phyloP scores from a whole-genome alignment of 768 basidiomycete species.

The Udeniomyces megalosporus region DNA sequence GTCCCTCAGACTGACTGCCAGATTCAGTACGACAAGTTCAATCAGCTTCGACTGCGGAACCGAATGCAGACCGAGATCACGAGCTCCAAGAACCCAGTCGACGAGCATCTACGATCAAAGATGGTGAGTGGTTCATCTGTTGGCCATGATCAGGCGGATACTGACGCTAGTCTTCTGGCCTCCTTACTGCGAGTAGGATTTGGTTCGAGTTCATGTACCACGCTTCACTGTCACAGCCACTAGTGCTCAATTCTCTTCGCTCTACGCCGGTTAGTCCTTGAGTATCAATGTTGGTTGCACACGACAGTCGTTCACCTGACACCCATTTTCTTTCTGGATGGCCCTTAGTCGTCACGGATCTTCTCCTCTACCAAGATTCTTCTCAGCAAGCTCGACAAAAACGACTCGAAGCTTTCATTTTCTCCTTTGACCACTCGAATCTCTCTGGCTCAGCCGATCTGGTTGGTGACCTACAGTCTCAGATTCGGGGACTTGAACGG shows the following conservation, averaged over 20 bases:
- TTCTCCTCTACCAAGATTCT: constrained; percentile 79
- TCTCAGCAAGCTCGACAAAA: constrained; percentile 21
- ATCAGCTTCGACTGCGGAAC: constrained; percentile 67
- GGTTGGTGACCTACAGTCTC: constrained; percentile 41
- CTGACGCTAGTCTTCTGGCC: constrained; percentile 4
- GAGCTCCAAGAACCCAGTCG: constrained; percentile 20
- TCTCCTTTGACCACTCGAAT: constrained; percentile 16
- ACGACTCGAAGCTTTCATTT: constrained; percentile 10
- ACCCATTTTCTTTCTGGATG: too few species aligned
- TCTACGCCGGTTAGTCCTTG: background rate
- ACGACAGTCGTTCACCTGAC: too few species aligned
- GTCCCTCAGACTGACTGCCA: constrained; percentile 75
- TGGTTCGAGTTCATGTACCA: constrained; percentile 22
- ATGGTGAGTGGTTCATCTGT: constrained; percentile 34
- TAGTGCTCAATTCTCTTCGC: constrained; percentile 57
- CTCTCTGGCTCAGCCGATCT: constrained; percentile 21
- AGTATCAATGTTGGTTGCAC: too few species aligned
- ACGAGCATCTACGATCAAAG: constrained; percentile 44
- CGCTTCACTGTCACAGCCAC: constrained; percentile 54
- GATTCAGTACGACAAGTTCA: constrained; percentile 86
- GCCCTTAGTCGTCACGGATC: constrained; percentile 61
- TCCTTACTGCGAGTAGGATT: too few species aligned
- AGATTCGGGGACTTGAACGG: constrained; percentile 42
- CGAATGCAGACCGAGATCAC: constrained; percentile 38
- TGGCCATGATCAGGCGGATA: background rate